Percentiles rank a stretch among this genome's conserved stretches.
These are phyloP conservation scores for Furcasterigmium furcatum DNA, from an alignment of 2,329 filamentous ascomycete genomes.

Conservation along the genomic window DNA sequence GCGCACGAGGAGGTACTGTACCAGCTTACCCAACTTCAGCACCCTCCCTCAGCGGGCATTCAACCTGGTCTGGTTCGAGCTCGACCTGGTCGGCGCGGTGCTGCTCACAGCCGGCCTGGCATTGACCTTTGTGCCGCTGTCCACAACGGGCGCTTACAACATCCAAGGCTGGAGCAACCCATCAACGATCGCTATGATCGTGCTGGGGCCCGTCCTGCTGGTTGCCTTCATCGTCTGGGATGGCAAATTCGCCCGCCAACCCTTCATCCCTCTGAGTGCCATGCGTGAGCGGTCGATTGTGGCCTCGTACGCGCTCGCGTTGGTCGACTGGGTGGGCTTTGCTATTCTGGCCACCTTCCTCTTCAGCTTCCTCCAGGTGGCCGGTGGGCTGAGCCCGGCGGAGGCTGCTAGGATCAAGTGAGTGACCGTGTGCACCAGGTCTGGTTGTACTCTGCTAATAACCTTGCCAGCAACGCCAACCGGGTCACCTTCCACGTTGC, in stretches of 20 bases:
- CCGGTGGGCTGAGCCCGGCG: constrained; percentile 29
- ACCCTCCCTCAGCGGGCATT: neutral
- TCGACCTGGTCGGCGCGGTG: constrained; percentile 28
- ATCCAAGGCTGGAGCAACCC: constrained; percentile 23
- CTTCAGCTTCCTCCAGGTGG: constrained; percentile 34
- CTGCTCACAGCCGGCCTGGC: constrained; percentile 27
- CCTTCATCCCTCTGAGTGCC: constrained; percentile 33
- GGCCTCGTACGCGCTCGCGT: constrained; percentile 22
- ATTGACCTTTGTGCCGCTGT: constrained; percentile 29
- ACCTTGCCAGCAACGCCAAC: constrained; percentile 22
- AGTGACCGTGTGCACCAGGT: constrained; percentile 17
- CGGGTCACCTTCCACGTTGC: constrained; percentile 32
- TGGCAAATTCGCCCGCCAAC: constrained; percentile 28
- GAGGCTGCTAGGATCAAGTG: constrained; percentile 33
- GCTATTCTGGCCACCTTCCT: constrained; percentile 35
- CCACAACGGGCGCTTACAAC: constrained; percentile 29
- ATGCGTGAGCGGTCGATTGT: constrained; percentile 30
- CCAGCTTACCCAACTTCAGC: neutral
- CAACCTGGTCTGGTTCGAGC: constrained; percentile 18
- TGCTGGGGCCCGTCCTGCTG: constrained; percentile 21
- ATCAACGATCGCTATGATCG: constrained; percentile 30
- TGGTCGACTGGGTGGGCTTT: constrained; percentile 27
- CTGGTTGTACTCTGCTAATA: constrained; percentile 17
- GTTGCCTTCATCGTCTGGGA: constrained; percentile 30
- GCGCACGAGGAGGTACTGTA: too few species aligned